phyloP scores from a whole-genome alignment of 2,329 filamentous ascomycete species.

The Corinectria fuckeliana region DNA sequence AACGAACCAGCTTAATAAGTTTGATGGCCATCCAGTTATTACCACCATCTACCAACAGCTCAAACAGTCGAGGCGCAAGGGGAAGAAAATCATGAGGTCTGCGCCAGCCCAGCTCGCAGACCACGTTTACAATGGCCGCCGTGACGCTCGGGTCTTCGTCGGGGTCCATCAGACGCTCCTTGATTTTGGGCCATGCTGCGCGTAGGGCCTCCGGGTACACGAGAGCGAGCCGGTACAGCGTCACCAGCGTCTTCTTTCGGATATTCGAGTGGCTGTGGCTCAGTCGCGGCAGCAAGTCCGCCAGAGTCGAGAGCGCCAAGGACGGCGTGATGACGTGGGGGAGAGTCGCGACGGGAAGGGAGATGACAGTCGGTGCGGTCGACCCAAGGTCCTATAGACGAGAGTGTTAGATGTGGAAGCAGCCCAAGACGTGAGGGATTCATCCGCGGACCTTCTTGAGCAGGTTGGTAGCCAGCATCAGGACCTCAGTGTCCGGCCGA shows the following conservation, averaged over 20 bases:
- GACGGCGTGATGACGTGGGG: constrained; percentile 94
- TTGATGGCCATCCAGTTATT: constrained; percentile 99
- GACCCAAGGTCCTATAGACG: constrained; percentile 69
- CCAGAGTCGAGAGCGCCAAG: constrained; percentile 85
- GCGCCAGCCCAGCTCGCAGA: constrained; percentile 95
- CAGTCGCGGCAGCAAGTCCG: constrained; percentile 84
- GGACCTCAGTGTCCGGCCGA: constrained; percentile 90
- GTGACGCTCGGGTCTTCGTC: constrained; percentile 92
- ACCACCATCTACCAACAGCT: constrained; percentile 85
- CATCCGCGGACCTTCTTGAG: constrained; percentile 77
- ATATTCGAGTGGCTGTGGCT: constrained; percentile 85
- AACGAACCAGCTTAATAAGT: constrained; percentile 88
- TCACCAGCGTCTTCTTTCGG: constrained; percentile 95
- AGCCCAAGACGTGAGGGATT: not conserved
- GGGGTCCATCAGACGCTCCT: constrained; percentile 89
- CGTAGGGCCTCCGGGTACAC: constrained; percentile 96
- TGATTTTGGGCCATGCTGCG: constrained; percentile 96
- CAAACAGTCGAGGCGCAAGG: constrained; percentile 88
- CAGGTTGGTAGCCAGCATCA: constrained; percentile 97
- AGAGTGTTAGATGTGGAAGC: not conserved
- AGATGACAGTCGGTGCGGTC: constrained; percentile 76
- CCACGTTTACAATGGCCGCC: constrained; percentile 93
- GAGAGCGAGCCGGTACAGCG: constrained; percentile 88
- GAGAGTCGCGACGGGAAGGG: constrained; percentile 86
- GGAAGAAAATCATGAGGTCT: constrained; percentile 93